Conservation (phyloP, 495 filamentous ascomycete genomes). For the Neurospora sublineolata region DNA sequence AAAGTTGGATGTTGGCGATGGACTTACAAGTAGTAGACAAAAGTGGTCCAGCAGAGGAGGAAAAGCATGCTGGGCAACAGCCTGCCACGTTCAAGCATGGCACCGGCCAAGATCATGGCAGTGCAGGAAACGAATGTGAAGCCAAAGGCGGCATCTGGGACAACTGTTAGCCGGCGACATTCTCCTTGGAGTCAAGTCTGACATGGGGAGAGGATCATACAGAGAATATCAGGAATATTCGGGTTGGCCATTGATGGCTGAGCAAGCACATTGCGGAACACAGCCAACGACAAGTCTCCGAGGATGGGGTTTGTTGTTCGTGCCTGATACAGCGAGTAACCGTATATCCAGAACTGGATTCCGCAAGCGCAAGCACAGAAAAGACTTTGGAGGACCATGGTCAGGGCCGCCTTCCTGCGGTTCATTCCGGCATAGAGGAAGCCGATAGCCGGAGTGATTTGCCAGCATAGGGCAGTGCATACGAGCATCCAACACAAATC, state of each 20-base stretch:
- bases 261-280: constrained; percentile 61
- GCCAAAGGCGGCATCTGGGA: constrained; percentile 2
- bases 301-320: constrained; percentile 72
- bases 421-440: constrained; percentile 95
- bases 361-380: constrained; percentile 74
- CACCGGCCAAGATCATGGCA: constrained; percentile 17
- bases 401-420: constrained; percentile 83
- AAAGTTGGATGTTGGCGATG: neutral
- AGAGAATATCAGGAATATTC: constrained; percentile 68
- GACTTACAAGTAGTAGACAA: constrained; percentile 49
- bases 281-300: constrained; percentile 72
- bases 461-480: constrained; percentile 18
- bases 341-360: constrained; percentile 99
- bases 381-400: constrained; percentile 82
- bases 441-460: constrained; percentile 66
- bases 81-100: constrained; percentile 54
- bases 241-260: constrained; percentile 62
- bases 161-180: neutral
- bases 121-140: constrained; percentile 12
- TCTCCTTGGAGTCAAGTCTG: neutral
- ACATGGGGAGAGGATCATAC: constrained; percentile 61
- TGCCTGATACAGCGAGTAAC: constrained; percentile 86
- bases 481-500: constrained; percentile 11
- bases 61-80: constrained; percentile 77
- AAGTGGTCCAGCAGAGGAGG: constrained; percentile 77